These are phyloP conservation scores for Diaporthe australafricana DNA, from an alignment of 2,329 filamentous ascomycete genomes.

Conservation along the genomic window DNA sequence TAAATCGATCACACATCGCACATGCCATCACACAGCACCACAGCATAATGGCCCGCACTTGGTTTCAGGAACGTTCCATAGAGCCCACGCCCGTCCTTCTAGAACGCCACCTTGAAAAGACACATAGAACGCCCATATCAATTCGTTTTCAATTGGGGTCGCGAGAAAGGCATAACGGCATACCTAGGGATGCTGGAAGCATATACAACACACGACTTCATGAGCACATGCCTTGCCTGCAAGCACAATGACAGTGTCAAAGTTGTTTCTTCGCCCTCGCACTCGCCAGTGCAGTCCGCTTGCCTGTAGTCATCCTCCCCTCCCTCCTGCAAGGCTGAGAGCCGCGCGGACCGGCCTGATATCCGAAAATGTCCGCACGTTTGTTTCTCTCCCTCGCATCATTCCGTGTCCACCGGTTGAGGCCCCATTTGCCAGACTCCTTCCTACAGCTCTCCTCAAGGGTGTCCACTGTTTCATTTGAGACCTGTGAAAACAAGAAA, in stretches of 20 bases:
- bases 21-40: background rate
- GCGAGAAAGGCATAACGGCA: constrained; percentile 18
- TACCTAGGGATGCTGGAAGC: constrained; percentile 23
- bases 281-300: background rate
- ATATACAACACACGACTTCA: constrained; percentile 7
- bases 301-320: background rate
- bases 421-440: constrained; percentile 23
- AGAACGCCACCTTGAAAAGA: background rate
- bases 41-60: background rate
- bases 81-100: background rate
- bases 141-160: background rate
- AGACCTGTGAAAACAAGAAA: constrained; percentile 32
- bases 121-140: background rate
- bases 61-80: constrained; percentile 15
- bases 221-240: constrained; percentile 21
- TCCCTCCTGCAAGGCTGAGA: background rate
- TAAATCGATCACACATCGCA: background rate
- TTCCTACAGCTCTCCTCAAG: background rate
- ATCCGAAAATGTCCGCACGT: constrained; percentile 3
- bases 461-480: background rate
- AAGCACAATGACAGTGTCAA: constrained; percentile 24
- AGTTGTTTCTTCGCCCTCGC: background rate
- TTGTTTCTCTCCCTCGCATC: constrained; percentile 2
- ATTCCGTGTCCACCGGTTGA: background rate
- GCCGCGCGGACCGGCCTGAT: background rate